Base-by-base conservation (phyloP, 768 basidiomycete genomes). In the Termitomyces sp. region DNA sequence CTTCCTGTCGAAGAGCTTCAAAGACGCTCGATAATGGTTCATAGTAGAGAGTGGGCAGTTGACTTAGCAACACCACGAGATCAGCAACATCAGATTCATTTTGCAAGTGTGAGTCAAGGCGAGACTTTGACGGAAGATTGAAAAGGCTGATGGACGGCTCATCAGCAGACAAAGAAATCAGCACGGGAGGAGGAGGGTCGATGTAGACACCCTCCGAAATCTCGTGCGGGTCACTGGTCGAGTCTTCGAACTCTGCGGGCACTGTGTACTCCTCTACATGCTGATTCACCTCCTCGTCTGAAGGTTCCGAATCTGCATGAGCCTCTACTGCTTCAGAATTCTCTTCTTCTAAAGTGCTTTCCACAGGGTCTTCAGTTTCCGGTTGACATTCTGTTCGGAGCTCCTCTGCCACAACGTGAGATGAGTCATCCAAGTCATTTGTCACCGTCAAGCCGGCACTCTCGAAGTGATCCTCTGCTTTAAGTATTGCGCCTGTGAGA, bases 1-100 rank as follows among this genome's bases (percentile, higher is more conserved):
- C 79, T 56, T 91, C 87, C 65, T 82, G 78, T 32, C 88, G 86
- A 43, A 93, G 72, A 56, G 86, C 87, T 55, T 86, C 86, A 64
- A 92, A 91, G 20, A 91, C 82, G 56, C 72, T 76, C 43, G 80
- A 82, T 46, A 93, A 67, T 30, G 89, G 85, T 67, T 91, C 89
- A 64, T 91, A 92, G 69, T 89, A 93, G 7, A 92, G 74, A 4
- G 84, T 88, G 3, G 89, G 89, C 18, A 74, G 79, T 57, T 83
- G 74, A 46, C 83, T 79, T 57, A 93, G 77, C 48, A 92, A 72
- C 6, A 89, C 67, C n/a, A 71, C 67, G 33, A 71, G 61, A 49
- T 63, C 65, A 42, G 67, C 66, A 42, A 58, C 39, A 46, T 51
- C 45, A 47, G 52, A 34, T 34, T 63, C 59, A 6, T 67, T 64